Evolutionary conservation across 192 early-diverging fungal genomes (phyloP).

Genomic region (Backusella tuberculispora): DNA sequence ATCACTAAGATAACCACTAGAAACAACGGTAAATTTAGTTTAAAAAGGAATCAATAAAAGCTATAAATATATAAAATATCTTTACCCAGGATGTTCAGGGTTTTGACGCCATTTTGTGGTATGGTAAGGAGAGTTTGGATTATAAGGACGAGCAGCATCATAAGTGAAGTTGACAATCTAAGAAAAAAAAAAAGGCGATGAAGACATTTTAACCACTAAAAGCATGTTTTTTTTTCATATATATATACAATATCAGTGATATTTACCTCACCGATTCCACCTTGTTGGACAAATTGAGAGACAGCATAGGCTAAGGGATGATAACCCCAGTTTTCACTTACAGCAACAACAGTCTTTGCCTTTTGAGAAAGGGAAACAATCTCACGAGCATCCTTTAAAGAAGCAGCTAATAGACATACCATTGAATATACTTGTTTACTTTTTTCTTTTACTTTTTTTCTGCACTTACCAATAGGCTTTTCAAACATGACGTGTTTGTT

Average conservation of each 20-base stretch:
- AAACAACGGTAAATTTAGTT: neutral
- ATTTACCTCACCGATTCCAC: conserved; percentile 40
- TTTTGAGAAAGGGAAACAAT: conserved; percentile 32
- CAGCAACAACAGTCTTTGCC: conserved; percentile 30
- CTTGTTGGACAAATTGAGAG: conserved; percentile 32
- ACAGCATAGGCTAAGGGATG: conserved; percentile 34
- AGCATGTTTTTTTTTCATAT: neutral
- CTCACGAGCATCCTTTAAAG: conserved; percentile 36
- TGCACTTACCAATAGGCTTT: conserved; percentile 42
- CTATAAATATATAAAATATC: neutral
- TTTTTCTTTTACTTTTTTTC: neutral
- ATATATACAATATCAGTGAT: neutral
- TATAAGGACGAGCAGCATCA: conserved; percentile 34
- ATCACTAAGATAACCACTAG: conserved; percentile 45
- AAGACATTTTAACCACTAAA: neutral
- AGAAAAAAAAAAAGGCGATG: neutral
- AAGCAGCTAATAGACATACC: conserved; percentile 27
- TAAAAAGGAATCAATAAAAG: neutral
- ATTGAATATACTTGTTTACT: neutral
- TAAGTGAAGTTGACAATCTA: conserved; percentile 43
- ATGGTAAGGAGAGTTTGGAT: conserved; percentile 38
- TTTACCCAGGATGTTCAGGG: conserved; percentile 45
- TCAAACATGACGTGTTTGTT: conserved; percentile 43
- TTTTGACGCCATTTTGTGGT: conserved; percentile 41
- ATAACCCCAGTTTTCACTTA: conserved; percentile 42